Evolutionary conservation across 495 filamentous ascomycete genomes (phyloP), one percentile per base, ranked within the genome.

Genomic region (Melanomma pulvis-pyrius): DNA sequence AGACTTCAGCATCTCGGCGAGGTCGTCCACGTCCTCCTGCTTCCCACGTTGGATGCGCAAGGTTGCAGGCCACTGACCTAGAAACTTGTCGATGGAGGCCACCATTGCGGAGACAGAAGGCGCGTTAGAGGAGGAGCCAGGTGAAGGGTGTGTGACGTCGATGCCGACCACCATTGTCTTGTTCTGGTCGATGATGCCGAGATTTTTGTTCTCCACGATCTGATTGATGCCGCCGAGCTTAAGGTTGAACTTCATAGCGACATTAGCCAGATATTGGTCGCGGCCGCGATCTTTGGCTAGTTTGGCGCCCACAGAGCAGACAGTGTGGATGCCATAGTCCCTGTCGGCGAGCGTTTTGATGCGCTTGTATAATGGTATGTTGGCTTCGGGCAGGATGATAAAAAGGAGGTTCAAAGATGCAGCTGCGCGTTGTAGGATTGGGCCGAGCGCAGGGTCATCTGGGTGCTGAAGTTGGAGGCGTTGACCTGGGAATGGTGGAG

Each of bases 81-180:
- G 79, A 21, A 79, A 67, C 0, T 71, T 71, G 74, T 93, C 89
- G 39, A 87, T 73, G 65, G 84, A 90, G 0, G 89, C 85, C 7
- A 93, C 90, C 57, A 96, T 81, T 5, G 82, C 86, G 2, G 91
- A 90, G 55, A 93, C 83, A 68, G 87, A 90, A 7, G 91, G 91
- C 0, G 82, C 82, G 9, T 78, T 79, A n/a, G 76, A 72, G 0
- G 78, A 63, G 13, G 83, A 83, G 0, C 89, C 83, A 13, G 92
- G 90, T 0, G 89, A 90, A 0, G 92, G 92, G 71, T 96, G 92
- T 0, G 91, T 93, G 4, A 96, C 92, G 70, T 96, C 92, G 48
- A 91, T 86, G 0, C 92, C 92, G 29, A 93, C 81, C 15, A 96
- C 78, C 92, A 96, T 96, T 0, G 89, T 92, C 60, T 84, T 85